These are phyloP conservation scores for Crassisporium funariophilum DNA, from an alignment of 768 basidiomycete genomes.

Conservation along the genomic window DNA sequence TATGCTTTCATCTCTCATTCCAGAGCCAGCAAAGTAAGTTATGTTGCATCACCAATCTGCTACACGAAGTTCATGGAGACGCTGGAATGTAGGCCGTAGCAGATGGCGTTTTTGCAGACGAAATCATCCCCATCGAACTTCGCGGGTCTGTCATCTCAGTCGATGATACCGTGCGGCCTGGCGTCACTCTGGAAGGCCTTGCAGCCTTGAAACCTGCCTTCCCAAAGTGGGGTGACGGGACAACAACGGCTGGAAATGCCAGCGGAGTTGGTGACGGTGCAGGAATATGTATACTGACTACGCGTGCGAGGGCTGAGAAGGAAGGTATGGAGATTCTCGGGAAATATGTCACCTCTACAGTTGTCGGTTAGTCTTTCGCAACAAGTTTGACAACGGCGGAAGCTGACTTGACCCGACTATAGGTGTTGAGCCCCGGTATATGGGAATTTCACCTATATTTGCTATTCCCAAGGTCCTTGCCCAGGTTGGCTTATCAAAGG, in stretches of 20 bases:
- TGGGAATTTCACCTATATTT: conserved; percentile 75
- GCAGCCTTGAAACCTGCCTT: conserved; percentile 85
- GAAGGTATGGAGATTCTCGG: conserved; percentile 80
- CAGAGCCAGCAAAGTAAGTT: conserved; percentile 64
- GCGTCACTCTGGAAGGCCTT: conserved; percentile 79
- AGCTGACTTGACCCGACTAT: too few species aligned
- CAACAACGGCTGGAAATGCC: conserved; percentile 84
- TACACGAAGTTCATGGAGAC: neutral
- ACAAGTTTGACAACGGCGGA: too few species aligned
- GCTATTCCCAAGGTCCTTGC: conserved; percentile 73
- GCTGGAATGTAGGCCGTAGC: conserved; percentile 53
- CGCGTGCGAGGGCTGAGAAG: conserved; percentile 73
- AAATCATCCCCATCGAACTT: conserved; percentile 87
- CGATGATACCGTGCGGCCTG: conserved; percentile 88
- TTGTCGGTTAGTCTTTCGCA: conserved; percentile 67
- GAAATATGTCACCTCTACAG: conserved; percentile 78
- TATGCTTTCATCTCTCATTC: conserved; percentile 88
- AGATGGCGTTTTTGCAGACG: conserved; percentile 75
- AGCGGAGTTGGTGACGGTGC: conserved; percentile 94
- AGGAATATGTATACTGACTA: conserved; percentile 79
- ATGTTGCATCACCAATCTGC: neutral
- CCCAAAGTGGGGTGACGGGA: conserved; percentile 69
- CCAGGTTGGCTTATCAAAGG: conserved; percentile 61
- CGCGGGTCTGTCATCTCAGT: conserved; percentile 64
- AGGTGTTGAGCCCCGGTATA: conserved; percentile 78